Conservation (phyloP, 2,329 filamentous ascomycete species). For the Stagonosporopsis rhizophila region DNA sequence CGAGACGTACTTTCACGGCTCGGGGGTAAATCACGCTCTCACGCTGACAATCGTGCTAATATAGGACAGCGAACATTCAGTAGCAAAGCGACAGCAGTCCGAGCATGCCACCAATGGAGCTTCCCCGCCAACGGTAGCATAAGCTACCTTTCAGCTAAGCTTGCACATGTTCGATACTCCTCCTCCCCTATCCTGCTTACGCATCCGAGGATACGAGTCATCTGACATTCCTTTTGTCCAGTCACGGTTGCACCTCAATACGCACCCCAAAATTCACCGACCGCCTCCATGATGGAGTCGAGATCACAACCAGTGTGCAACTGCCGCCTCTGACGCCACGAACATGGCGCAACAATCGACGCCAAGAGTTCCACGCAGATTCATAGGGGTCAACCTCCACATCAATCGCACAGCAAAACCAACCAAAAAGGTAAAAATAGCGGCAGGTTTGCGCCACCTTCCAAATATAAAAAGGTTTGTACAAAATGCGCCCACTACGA, state of each 20-base stretch:
- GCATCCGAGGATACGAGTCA: conserved; percentile 22
- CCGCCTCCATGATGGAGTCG: conserved; percentile 18
- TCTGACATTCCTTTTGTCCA: conserved; percentile 37
- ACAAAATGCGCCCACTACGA: conserved; percentile 6
- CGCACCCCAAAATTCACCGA: conserved; percentile 20
- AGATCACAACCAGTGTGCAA: neutral
- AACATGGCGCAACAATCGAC: neutral
- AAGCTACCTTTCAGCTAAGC: conserved; percentile 38
- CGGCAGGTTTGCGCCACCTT: conserved; percentile 4
- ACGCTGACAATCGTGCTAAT: conserved; percentile 48
- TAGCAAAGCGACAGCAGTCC: conserved; percentile 45
- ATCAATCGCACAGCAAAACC: conserved; percentile 25
- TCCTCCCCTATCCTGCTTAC: conserved; percentile 18
- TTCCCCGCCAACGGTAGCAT: conserved; percentile 38
- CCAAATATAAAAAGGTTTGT: conserved; percentile 21
- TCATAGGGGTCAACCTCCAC: conserved; percentile 21
- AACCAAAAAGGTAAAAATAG: conserved; percentile 37
- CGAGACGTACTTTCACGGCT: conserved; percentile 25
- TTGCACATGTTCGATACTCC: conserved; percentile 39
- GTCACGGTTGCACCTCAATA: conserved; percentile 30
- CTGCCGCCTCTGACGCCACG: neutral
- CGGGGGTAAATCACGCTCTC: conserved; percentile 29
- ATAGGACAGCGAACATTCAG: conserved; percentile 44
- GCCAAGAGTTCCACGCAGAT: conserved; percentile 24
- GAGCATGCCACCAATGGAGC: conserved; percentile 40